A percentile compares a stretch with the other conserved stretches of the same genome.
Conservation (phyloP, 148 eudicot genomes). For the Spergularia bocconei region DNA sequence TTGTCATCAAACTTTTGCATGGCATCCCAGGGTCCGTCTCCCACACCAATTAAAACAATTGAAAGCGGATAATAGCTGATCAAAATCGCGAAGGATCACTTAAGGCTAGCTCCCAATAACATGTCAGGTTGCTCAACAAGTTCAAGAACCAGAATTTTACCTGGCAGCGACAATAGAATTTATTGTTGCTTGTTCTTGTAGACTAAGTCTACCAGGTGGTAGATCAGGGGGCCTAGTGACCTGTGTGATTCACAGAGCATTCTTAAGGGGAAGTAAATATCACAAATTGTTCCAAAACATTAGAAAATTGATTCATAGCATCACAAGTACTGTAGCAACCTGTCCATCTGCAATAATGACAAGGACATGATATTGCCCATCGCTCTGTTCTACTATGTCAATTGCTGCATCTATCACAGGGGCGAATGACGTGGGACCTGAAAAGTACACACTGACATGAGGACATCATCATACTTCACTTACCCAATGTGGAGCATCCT, state of each 20-base stretch:
- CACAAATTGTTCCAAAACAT: background rate
- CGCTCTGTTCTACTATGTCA: constrained; percentile 62
- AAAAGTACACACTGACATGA: constrained; percentile 19
- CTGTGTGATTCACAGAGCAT: constrained; percentile 21
- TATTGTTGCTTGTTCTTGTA: constrained; percentile 73
- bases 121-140: background rate
- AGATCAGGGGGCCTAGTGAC: constrained; percentile 48
- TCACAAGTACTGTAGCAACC: constrained; percentile 34
- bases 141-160: constrained; percentile 27
- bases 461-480: constrained; percentile 14
- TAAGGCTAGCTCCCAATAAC: background rate
- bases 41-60: constrained; percentile 75
- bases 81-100: constrained; percentile 6
- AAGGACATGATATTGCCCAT: constrained; percentile 74
- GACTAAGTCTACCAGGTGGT: constrained; percentile 55
- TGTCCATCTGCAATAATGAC: constrained; percentile 85
- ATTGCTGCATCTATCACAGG: constrained; percentile 70
- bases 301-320: background rate
- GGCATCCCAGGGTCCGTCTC: constrained; percentile 91
- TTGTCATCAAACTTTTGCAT: constrained; percentile 77
- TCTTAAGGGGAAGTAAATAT: background rate
- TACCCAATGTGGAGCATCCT: background rate
- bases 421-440: constrained; percentile 86
- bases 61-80: constrained; percentile 73
- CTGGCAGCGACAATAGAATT: constrained; percentile 73